These are phyloP conservation scores for Rhodotorula sp. DNA, from an alignment of 1,284 basidiomycete genomes.

Conservation along the genomic window DNA sequence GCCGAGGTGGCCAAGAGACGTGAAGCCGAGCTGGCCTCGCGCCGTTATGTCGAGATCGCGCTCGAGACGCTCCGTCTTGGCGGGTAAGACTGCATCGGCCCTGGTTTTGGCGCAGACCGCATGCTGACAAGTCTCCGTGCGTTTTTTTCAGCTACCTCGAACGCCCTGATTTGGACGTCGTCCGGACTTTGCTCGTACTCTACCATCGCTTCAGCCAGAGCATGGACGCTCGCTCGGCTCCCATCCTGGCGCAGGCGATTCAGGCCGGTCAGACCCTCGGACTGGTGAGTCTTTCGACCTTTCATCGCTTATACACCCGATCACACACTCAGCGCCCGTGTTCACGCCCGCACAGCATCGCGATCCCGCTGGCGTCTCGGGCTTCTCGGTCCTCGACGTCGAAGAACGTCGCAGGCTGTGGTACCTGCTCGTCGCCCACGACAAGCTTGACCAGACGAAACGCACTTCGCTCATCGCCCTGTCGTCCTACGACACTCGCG, in stretches of 20 bases:
- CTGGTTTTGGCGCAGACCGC: background rate
- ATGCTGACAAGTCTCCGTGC: background rate
- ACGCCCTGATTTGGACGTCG: slow-evolving; percentile 25
- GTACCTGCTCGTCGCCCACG: slow-evolving; percentile 26
- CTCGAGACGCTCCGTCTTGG: background rate
- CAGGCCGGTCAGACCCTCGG: slow-evolving; percentile 28
- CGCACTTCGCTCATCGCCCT: slow-evolving; percentile 18
- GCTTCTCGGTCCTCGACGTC: slow-evolving; percentile 12
- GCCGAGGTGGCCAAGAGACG: background rate
- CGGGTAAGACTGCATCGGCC: background rate
- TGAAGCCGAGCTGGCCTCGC: no score
- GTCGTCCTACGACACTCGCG: slow-evolving; percentile 25
- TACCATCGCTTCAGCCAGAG: slow-evolving; percentile 12
- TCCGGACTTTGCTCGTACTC: slow-evolving; percentile 31
- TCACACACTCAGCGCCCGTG: background rate
- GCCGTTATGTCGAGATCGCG: background rate
- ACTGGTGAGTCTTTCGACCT: slow-evolving; percentile 3
- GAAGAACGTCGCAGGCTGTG: slow-evolving; percentile 36
- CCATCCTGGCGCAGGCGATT: slow-evolving; percentile 20
- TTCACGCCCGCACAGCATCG: slow-evolving; percentile 15
- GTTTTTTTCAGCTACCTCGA: slow-evolving; percentile 16
- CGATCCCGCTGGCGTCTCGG: background rate
- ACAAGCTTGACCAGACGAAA: slow-evolving; percentile 23
- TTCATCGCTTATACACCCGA: background rate
- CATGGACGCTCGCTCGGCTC: background rate